Base-by-base conservation (phyloP, 73 alveolate species). In the Vitrella brassicaformis region DNA sequence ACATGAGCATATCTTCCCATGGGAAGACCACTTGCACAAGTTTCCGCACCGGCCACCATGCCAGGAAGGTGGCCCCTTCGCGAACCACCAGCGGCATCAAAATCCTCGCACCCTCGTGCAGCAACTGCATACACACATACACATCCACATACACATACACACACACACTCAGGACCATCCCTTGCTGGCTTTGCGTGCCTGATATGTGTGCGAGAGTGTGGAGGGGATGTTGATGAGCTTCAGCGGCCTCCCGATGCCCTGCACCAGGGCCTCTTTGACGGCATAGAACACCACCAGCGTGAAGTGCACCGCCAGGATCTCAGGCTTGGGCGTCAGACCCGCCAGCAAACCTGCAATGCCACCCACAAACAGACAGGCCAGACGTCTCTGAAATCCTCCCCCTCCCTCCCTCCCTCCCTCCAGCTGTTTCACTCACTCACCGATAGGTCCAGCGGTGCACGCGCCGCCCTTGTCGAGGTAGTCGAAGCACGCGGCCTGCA, bases 41-140 rank as follows among this genome's bases (percentile, higher is more conserved):
- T n/a, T n/a, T n/a, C n/a, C n/a, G n/a, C n/a, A n/a, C n/a, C n/a
- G 56, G 56, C 56, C 56, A 39, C 56, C 56, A 39, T 39, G 56
- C 56, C 22, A 39, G 14, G 22, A 14, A 14, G 22, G 56, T 14
- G 14, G 56, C 14, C 14, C 56, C 22, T 39, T 39, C 56, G 22
- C 14, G 4, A 14, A 39, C 14, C 22, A 39, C 22, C 22, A 39
- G 56, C 22, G 56, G 56, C 4, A 39, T 4, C 4, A 39, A 14
- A 39, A 39, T 39, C 14, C 56, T 4, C 56, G 56, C 56, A 14
- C 56, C 56, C 56, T 4, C 56, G 14, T 39, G 56, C 22, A 39
- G 56, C 56, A 39, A 8, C 56, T 39, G 56, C 14, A 39, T 8
- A 14, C 14, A 8, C 22, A 4, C 56, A 4, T 4, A 39, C 56